Evolutionary conservation across 2,329 filamentous ascomycete species (phyloP).

Genomic region (Fusarium duplospermum): DNA sequence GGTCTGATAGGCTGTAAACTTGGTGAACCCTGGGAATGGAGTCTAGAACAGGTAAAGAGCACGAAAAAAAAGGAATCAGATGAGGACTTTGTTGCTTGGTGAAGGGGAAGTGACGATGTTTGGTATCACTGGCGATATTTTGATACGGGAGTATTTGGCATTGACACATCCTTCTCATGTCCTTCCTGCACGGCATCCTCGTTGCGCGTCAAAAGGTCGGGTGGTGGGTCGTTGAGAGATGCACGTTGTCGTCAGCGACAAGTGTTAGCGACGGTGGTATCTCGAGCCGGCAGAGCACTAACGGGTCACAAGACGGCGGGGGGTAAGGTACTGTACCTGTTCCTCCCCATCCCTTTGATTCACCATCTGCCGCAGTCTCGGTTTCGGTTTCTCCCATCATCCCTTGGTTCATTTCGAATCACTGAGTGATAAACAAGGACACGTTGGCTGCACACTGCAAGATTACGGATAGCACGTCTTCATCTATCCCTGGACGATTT

Average conservation of each 20-base stretch:
- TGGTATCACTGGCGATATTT: neutral
- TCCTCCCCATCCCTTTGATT: constrained; percentile 13
- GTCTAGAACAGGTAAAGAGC: neutral
- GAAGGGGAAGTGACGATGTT: neutral
- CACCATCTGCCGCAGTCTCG: constrained; percentile 5
- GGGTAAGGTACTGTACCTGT: neutral
- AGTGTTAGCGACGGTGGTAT: constrained; percentile 17
- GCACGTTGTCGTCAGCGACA: constrained; percentile 32
- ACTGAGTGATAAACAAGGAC: neutral
- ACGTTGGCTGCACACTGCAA: neutral
- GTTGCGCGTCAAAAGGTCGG: neutral
- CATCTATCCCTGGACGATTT: neutral
- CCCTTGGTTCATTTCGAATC: constrained; percentile 5
- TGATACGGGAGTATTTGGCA: neutral
- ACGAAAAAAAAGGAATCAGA: neutral
- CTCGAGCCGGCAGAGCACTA: constrained; percentile 1
- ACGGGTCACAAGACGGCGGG: constrained; percentile 25
- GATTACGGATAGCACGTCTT: constrained; percentile 6
- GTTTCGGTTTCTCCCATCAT: constrained; percentile 4
- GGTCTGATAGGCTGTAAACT: constrained; percentile 2
- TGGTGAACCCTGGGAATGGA: neutral
- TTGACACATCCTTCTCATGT: neutral
- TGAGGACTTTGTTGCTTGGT: neutral
- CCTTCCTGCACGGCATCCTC: neutral
- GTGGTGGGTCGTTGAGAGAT: constrained; percentile 19